Conservation (phyloP, 176 grass and related monocot genomes). For the Carex scoparia region DNA sequence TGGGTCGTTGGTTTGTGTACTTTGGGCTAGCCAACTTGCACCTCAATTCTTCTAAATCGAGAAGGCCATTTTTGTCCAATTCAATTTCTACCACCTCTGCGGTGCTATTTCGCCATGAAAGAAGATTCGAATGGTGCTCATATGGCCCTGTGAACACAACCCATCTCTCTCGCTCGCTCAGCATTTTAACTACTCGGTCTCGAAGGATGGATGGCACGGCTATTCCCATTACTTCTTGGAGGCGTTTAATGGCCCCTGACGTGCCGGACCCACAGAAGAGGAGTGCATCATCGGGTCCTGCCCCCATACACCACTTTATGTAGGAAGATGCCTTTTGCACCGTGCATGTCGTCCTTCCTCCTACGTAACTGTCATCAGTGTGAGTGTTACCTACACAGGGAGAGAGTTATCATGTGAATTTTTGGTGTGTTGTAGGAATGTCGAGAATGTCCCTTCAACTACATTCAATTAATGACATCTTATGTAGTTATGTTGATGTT, state of each 20-base stretch:
- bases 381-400: slow-evolving; percentile 63
- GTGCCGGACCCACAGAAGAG: slow-evolving; percentile 63
- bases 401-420: neutral
- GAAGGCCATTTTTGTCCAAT: slow-evolving; percentile 23
- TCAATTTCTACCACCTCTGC: slow-evolving; percentile 73
- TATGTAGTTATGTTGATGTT: neutral
- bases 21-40: slow-evolving; percentile 18
- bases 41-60: slow-evolving; percentile 48
- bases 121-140: slow-evolving; percentile 87
- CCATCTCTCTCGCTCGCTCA: slow-evolving; percentile 55
- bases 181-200: slow-evolving; percentile 15
- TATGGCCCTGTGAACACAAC: slow-evolving; percentile 74
- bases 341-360: slow-evolving; percentile 58
- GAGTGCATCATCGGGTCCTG: slow-evolving; percentile 34
- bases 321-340: slow-evolving; percentile 51
- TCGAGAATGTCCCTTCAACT: neutral
- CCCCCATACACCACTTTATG: slow-evolving; percentile 72
- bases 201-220: slow-evolving; percentile 35
- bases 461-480: neutral
- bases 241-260: slow-evolving; percentile 71
- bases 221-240: slow-evolving; percentile 68
- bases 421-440: neutral
- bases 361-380: slow-evolving; percentile 71
- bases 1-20: slow-evolving; percentile 32
- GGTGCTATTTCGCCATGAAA: slow-evolving; percentile 71